These are phyloP conservation scores for Nicotiana sylvestris DNA, from an alignment of 257 asterid species.

Conservation along the genomic window DNA sequence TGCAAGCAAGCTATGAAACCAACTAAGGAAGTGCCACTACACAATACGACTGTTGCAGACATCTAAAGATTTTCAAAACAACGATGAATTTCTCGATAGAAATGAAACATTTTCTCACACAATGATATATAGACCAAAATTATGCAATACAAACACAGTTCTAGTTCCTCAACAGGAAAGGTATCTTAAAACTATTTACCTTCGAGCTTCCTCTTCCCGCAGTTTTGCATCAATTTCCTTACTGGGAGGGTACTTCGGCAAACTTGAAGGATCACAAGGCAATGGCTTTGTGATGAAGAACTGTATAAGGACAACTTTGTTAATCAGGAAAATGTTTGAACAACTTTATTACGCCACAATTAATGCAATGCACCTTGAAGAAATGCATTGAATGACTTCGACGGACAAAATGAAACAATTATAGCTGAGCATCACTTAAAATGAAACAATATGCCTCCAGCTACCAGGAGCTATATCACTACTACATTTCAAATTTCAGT, in stretches of 20 bases:
- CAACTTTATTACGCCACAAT: background rate
- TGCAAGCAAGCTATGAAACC: background rate
- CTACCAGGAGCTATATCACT: background rate
- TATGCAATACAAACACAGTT: background rate
- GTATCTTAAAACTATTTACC: constrained; percentile 33
- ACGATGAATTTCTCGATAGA: background rate
- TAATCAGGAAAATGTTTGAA: constrained; percentile 4
- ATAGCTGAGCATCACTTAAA: background rate
- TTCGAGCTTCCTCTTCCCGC: constrained; percentile 81
- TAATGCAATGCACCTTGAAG: background rate
- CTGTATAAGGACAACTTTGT: constrained; percentile 30
- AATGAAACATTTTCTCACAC: background rate
- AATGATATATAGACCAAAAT: background rate
- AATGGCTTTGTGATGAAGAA: constrained; percentile 66
- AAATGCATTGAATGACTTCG: background rate
- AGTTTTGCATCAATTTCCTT: constrained; percentile 95
- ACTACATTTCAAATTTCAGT: background rate
- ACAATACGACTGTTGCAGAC: background rate
- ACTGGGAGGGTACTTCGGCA: constrained; percentile 92
- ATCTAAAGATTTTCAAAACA: background rate
- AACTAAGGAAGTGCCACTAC: background rate
- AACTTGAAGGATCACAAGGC: constrained; percentile 79
- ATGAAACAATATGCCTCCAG: background rate
- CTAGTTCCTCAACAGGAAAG: constrained; percentile 9
- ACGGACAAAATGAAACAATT: background rate